Evolutionary conservation across 31 red algal species (phyloP).

Genomic region (Odonthalia washingtoniensis): DNA sequence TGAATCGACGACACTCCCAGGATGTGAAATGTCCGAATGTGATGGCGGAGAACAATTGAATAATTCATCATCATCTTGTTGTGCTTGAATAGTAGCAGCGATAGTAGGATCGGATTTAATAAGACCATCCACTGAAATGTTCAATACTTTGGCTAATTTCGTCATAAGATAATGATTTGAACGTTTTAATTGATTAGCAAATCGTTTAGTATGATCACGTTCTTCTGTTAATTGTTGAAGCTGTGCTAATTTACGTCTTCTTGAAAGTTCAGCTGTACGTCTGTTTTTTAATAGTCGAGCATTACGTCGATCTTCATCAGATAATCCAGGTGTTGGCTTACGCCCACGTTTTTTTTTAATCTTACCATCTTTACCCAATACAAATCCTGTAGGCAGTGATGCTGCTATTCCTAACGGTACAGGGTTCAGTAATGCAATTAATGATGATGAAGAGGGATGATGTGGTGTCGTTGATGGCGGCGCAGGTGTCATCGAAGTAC

Average conservation of each 20-base stretch:
- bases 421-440: slow-evolving; percentile 60
- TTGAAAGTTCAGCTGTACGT: slow-evolving; percentile 71
- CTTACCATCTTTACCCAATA: slow-evolving; percentile 66
- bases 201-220: slow-evolving; percentile 5
- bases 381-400: slow-evolving; percentile 48
- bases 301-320: slow-evolving; percentile 73
- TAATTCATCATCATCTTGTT: too few species aligned
- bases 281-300: slow-evolving; percentile 79
- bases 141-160: neutral
- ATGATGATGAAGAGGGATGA: neutral
- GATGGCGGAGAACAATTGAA: neutral
- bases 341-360: slow-evolving; percentile 73
- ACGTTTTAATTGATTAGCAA: neutral
- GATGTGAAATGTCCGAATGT: neutral
- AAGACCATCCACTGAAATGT: neutral
- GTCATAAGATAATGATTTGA: neutral
- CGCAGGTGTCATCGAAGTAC: neutral
- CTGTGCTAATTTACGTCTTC: slow-evolving; percentile 60
- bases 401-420: slow-evolving; percentile 1
- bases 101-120: neutral
- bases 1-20: neutral
- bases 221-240: slow-evolving; percentile 30
- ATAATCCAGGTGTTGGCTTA: slow-evolving; percentile 80
- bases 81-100: too few species aligned
- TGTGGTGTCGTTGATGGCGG: neutral